A percentile compares a stretch with the other conserved stretches of the same genome.
Conservation (phyloP, 2,329 filamentous ascomycete species). For the Pleurostoma richardsiae region DNA sequence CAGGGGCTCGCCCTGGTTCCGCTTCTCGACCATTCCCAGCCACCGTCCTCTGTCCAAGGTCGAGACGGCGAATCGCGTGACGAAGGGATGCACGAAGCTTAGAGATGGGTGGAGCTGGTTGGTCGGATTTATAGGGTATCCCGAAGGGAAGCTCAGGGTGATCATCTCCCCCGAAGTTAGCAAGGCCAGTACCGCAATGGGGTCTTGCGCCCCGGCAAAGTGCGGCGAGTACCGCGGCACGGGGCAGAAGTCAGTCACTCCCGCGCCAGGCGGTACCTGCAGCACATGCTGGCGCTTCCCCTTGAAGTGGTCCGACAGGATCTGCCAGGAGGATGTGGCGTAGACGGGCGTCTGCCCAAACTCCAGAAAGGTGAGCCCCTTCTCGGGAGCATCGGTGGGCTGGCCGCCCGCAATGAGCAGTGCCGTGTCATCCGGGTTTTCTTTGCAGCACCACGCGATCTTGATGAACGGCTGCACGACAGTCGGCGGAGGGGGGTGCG, state of each 20-base stretch:
- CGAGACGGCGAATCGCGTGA: constrained; percentile 67
- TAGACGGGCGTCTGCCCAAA: constrained; percentile 86
- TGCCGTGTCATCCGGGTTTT: constrained; percentile 89
- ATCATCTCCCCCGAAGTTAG: constrained; percentile 84
- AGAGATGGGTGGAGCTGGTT: constrained; percentile 88
- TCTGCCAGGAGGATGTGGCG: constrained; percentile 85
- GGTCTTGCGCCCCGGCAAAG: constrained; percentile 84
- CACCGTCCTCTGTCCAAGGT: constrained; percentile 74
- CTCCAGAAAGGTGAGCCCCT: constrained; percentile 84
- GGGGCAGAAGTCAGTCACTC: constrained; percentile 75
- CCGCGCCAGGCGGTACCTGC: constrained; percentile 70
- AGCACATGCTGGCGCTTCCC: constrained; percentile 70
- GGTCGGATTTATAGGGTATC: constrained; percentile 84
- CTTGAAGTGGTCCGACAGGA: constrained; percentile 72
- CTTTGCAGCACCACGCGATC: constrained; percentile 89
- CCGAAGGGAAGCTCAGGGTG: constrained; percentile 87
- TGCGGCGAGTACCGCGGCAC: constrained; percentile 80
- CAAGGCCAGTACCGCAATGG: constrained; percentile 75
- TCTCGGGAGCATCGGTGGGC: constrained; percentile 58
- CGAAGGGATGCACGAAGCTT: constrained; percentile 85
- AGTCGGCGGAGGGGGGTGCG: constrained; percentile 44
- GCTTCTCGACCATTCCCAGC: constrained; percentile 85
- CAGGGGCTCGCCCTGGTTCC: constrained; percentile 72
- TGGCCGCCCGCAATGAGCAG: constrained; percentile 82
- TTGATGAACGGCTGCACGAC: constrained; percentile 71